These are phyloP conservation scores for Sporisorium iseilematis-ciliati DNA, from an alignment of 1,284 basidiomycete genomes.

Conservation along the genomic window DNA sequence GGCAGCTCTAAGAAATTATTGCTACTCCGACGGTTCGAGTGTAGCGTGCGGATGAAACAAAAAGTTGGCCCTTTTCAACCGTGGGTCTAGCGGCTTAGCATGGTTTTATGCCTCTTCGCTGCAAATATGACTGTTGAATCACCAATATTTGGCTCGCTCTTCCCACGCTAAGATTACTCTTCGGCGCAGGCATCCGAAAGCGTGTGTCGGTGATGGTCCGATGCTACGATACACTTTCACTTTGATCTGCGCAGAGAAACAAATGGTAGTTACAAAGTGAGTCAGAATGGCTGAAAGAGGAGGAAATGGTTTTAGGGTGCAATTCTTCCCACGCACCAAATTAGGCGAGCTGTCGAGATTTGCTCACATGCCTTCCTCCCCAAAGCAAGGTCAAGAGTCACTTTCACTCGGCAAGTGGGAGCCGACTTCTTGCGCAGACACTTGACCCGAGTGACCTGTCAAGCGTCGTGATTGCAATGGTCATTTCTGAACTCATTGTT, in stretches of 20 bases:
- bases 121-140: neutral
- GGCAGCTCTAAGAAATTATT: neutral
- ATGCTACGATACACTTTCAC: too few relatives aligned
- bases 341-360: constrained; percentile 18
- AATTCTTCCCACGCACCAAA: too few relatives aligned
- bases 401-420: neutral
- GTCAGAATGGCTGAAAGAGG: too few relatives aligned
- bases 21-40: constrained; percentile 12
- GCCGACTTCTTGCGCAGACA: neutral
- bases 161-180: too few relatives aligned
- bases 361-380: neutral
- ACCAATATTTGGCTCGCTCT: too few relatives aligned
- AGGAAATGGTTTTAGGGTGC: too few relatives aligned
- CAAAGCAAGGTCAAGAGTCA: neutral
- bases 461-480: neutral
- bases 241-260: too few relatives aligned
- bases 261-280: too few relatives aligned
- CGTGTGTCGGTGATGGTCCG: too few relatives aligned
- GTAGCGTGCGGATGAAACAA: neutral
- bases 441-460: neutral
- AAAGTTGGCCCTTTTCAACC: neutral
- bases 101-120: neutral
- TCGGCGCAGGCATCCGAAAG: too few relatives aligned
- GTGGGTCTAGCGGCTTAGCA: constrained; percentile 3
- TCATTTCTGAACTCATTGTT: neutral